A percentile compares a stretch with the other conserved stretches of the same genome.
Evolutionary conservation across 2,329 filamentous ascomycete genomes (phyloP).

Genomic region (Volutella citrinella): DNA sequence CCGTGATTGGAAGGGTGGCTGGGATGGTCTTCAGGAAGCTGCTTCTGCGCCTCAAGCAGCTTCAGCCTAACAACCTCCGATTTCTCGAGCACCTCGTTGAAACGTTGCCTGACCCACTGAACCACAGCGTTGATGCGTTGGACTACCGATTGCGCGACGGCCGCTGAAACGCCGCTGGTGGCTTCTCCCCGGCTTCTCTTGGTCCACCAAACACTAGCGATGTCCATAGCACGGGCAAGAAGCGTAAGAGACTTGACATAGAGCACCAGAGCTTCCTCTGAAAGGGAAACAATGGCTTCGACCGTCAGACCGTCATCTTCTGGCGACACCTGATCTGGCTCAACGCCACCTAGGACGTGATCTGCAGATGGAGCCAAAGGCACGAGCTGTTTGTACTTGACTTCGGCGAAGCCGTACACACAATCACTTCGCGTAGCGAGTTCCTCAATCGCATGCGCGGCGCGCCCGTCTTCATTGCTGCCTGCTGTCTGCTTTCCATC

Average conservation of each 20-base stretch:
- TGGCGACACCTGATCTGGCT: constrained; percentile 47
- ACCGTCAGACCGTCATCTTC: constrained; percentile 77
- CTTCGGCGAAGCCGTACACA: constrained; percentile 95
- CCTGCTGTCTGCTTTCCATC: constrained; percentile 56
- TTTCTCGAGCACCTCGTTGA: constrained; percentile 97
- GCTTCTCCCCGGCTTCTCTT: constrained; percentile 68
- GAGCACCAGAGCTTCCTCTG: constrained; percentile 90
- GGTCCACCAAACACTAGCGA: constrained; percentile 89
- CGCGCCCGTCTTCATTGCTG: constrained; percentile 73
- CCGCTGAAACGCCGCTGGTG: constrained; percentile 37
- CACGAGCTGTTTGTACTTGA: constrained; percentile 97
- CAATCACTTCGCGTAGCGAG: constrained; percentile 91
- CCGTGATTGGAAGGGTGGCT: constrained; percentile 79
- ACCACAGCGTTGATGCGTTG: constrained; percentile 87
- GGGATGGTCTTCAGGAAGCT: constrained; percentile 79
- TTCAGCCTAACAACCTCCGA: constrained; percentile 90
- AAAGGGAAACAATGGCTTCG: constrained; percentile 81
- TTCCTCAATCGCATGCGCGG: constrained; percentile 83
- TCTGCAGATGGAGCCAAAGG: constrained; percentile 78
- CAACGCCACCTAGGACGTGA: constrained; percentile 64
- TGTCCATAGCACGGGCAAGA: constrained; percentile 91
- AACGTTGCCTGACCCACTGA: constrained; percentile 89
- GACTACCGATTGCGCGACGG: constrained; percentile 48
- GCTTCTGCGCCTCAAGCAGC: constrained; percentile 79
- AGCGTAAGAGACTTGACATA: constrained; percentile 93